Evolutionary conservation across 768 basidiomycete species (phyloP).

Genomic region (Russula virescens): DNA sequence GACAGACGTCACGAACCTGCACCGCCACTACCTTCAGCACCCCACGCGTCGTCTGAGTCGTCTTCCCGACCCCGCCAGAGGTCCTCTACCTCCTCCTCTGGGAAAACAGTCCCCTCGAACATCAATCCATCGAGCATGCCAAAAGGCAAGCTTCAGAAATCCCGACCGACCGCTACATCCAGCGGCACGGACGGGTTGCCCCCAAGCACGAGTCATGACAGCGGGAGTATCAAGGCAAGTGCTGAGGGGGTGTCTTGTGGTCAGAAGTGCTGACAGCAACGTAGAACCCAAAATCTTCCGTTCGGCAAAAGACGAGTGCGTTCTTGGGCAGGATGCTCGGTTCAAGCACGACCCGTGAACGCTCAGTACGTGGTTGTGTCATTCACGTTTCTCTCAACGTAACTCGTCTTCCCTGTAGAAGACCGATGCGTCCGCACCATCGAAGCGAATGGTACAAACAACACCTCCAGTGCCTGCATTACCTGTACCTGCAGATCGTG

Average conservation of each 20-base stretch:
- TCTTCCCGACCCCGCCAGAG: constrained; percentile 34
- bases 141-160: constrained; percentile 26
- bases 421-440: constrained; percentile 30
- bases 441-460: constrained; percentile 6
- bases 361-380: constrained; percentile 47
- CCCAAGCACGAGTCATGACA: constrained; percentile 40
- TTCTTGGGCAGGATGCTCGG: constrained; percentile 78
- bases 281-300: constrained; percentile 53
- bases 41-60: constrained; percentile 10
- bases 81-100: constrained; percentile 38
- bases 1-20: constrained; percentile 37
- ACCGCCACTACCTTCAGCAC: constrained; percentile 39
- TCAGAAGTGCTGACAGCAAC: constrained; percentile 8
- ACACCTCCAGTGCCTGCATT: constrained; percentile 28
- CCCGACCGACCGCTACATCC: constrained; percentile 22
- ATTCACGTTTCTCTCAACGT: constrained; percentile 16
- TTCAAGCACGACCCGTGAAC: constrained; percentile 56
- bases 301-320: constrained; percentile 73
- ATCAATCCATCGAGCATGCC: constrained; percentile 29
- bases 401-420: constrained; percentile 21
- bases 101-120: constrained; percentile 28
- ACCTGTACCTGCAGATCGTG: not conserved
- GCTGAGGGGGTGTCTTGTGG: constrained; percentile 8
- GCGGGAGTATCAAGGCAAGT: constrained; percentile 46
- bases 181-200: constrained; percentile 44